Conservation (phyloP, 2,329 filamentous ascomycete species). For the Bertia moriformis region DNA sequence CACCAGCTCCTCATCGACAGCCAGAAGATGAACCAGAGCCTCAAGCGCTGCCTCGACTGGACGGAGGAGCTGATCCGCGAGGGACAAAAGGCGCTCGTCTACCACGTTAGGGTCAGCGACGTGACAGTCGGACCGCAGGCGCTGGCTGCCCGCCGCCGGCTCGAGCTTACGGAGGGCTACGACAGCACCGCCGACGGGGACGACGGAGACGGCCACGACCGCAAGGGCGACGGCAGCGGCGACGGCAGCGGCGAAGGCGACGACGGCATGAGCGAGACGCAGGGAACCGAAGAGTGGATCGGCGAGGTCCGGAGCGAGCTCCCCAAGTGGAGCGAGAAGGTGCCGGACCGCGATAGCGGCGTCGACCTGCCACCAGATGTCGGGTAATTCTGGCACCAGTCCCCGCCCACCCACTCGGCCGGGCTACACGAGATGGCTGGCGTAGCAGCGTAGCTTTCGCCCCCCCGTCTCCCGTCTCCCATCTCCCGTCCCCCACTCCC, state of each 20-base stretch:
- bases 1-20: slow-evolving; percentile 77
- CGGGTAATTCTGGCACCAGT: too few species aligned
- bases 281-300: slow-evolving; percentile 9
- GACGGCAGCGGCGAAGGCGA: slow-evolving; percentile 9
- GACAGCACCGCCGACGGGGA: slow-evolving; percentile 22
- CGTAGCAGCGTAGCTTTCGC: too few species aligned
- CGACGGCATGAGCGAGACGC: slow-evolving; percentile 6
- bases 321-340: slow-evolving; percentile 15
- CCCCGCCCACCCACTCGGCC: too few species aligned
- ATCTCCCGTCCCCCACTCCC: too few species aligned
- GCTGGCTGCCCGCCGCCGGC: slow-evolving; percentile 26
- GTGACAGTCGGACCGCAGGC: slow-evolving; percentile 71
- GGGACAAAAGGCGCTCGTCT: slow-evolving; percentile 73
- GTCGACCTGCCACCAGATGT: slow-evolving; percentile 29
- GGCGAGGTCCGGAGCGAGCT: not conserved
- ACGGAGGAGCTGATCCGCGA: slow-evolving; percentile 84
- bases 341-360: slow-evolving; percentile 35
- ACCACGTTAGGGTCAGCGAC: slow-evolving; percentile 65
- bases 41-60: slow-evolving; percentile 77
- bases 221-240: slow-evolving; percentile 10
- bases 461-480: too few species aligned
- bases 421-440: too few species aligned
- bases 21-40: slow-evolving; percentile 87
- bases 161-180: slow-evolving; percentile 42
- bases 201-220: slow-evolving; percentile 11